Base-by-base conservation (phyloP, 2,329 filamentous ascomycete genomes). In the Pseudocercospora vitis region DNA sequence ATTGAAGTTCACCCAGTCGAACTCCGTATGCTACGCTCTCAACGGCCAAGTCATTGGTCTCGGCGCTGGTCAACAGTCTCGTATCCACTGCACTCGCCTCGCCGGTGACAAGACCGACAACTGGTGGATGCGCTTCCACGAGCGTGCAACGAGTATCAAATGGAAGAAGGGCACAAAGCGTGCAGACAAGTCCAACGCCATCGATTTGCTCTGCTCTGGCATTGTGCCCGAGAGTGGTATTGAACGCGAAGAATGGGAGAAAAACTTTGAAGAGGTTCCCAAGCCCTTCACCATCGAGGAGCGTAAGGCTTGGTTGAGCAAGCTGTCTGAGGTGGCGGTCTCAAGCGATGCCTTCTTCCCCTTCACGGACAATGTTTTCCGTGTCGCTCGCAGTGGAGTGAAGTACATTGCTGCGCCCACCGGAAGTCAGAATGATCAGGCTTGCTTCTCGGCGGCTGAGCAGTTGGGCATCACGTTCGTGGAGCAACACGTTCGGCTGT, bases 41-140 rank as follows among this genome's bases (percentile, higher is more conserved):
- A 91, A 95, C 67, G 94, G 94, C 44, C 94, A 97, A 75, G 82
- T 97, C 66, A 82, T 99, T 65, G 94, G 94, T 62, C 85, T 99
- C 52, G 94, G 94, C 62, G 94, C 94, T 51, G 94, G 94, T 56
- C 94, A 99, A 75, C 94, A 99, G 77, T 95, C 89, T 58, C 88
- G 94, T 64, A 99, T 99, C 65, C 94, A 99, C 81, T 99, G 94
- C 83, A 99, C 94, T 35, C 87, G 94, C 62, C 84, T 99, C 48
- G 94, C 94, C 8, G 94, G 94, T 56, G 92, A 97, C 79, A 99
- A 99, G 81, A 90, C 91, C 45, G 94, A 99, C 75, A 96, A 95
- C 81, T 97, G 92, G 92, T 99, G 92, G 94, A 88, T 99, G 81
- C 88, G 94, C 68, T 97, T 97, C 84, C 89, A 96, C 78, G 86